phyloP scores from a whole-genome alignment of 208 protist genomes.

The Trypanosoma mega region DNA sequence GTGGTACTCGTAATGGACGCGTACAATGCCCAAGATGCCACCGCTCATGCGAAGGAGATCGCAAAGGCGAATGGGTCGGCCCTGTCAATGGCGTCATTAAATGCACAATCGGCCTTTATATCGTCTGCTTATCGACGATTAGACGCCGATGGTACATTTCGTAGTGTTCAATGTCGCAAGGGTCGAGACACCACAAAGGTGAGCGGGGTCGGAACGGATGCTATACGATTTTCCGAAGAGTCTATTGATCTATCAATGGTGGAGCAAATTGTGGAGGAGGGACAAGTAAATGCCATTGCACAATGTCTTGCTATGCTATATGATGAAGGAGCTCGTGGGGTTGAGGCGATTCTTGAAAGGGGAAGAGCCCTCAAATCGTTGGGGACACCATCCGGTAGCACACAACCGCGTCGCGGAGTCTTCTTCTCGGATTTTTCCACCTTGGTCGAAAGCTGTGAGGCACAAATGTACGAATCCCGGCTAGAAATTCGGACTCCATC shows the following conservation, averaged over 20 bases:
- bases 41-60: constrained; percentile 61
- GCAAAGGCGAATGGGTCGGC: constrained; percentile 9
- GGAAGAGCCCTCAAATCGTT: constrained; percentile 8
- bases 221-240: constrained; percentile 56
- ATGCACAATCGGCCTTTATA: constrained; percentile 6
- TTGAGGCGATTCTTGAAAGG: constrained; percentile 16
- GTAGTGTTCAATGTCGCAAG: constrained; percentile 14
- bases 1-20: constrained; percentile 85
- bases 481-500: constrained; percentile 72
- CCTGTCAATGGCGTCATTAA: not conserved
- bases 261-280: constrained; percentile 92
- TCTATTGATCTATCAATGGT: constrained; percentile 72
- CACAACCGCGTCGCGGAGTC: not conserved
- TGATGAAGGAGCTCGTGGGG: constrained; percentile 31
- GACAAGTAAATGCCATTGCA: constrained; percentile 85
- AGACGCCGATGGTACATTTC: constrained; percentile 23
- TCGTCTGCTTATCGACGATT: constrained; percentile 18
- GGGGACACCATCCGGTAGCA: constrained; percentile 8
- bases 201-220: constrained; percentile 35
- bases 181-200: constrained; percentile 46
- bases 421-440: constrained; percentile 31
- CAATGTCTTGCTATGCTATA: constrained; percentile 73
- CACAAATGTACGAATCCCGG: constrained; percentile 25
- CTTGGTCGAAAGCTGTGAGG: constrained; percentile 42
- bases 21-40: constrained; percentile 81